phyloP scores from a whole-genome alignment of 305 asterid genomes.

The Withania somnifera region DNA sequence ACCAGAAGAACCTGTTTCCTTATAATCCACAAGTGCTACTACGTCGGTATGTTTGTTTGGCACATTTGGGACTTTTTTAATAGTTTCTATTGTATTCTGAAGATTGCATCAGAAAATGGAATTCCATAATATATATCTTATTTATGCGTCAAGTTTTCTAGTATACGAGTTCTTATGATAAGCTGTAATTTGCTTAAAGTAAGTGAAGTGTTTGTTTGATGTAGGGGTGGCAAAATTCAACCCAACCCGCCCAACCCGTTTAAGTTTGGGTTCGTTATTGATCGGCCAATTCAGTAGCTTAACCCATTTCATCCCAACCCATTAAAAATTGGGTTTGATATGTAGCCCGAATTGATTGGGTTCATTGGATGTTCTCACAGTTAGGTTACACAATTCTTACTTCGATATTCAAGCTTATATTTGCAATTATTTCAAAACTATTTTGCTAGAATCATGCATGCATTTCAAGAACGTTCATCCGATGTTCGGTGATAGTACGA shows the following conservation, averaged over 20 bases:
- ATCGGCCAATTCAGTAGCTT: no score
- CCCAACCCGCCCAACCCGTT: no score
- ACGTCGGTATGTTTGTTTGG: constrained; percentile 38
- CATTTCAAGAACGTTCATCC: background rate
- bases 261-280: no score
- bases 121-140: background rate
- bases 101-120: background rate
- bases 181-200: background rate
- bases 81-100: background rate
- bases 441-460: background rate
- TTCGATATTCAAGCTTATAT: background rate
- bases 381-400: background rate
- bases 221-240: no score
- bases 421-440: background rate
- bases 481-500: background rate
- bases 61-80: background rate
- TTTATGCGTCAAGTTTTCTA: background rate
- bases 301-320: no score
- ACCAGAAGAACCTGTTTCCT: constrained; percentile 65
- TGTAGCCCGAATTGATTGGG: no score
- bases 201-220: background rate
- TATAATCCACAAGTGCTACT: constrained; percentile 77
- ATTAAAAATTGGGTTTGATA: no score
- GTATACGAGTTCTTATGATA: background rate
- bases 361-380: background rate